Base-by-base conservation (phyloP, 2,329 filamentous ascomycete genomes). In the Pseudogymnoascus sp. region DNA sequence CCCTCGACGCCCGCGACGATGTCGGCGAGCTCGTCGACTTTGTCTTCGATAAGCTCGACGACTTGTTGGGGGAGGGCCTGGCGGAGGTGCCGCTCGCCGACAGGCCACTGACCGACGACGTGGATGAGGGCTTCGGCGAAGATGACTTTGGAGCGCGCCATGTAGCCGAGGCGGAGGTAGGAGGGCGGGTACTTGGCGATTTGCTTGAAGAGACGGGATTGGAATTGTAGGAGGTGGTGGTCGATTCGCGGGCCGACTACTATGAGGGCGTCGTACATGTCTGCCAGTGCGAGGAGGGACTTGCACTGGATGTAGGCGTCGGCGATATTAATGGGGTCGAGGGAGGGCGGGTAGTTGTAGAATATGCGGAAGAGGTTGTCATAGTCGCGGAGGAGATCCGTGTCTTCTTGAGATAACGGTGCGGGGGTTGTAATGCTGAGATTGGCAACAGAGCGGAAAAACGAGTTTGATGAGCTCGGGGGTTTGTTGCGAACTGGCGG, bases 341-440 rank as follows among this genome's bases (percentile, higher is more conserved):
- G 82, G 0, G 85, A 71, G 0, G 93, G 93, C 0, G 91, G 78
- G 72, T 95, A 90, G 73, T 97, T 96, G 80, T 97, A 97, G 78
- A 97, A 96, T 64, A 94, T 88, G 68, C 92, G 89, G 73, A 97
- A 95, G 20, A 97, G 81, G 72, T 97, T 97, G 72, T 96, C 91
- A 74, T 97, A 97, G 76, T 97, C 90, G 67, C 90, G 89, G 53
- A 97, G 80, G 20, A 91, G 82, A 65, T 95, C 90, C 68, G 90
- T 78, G 60, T 90, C 84, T 53, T 83, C 80, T 62, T 83, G 81
- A 12, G 80, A 82, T 14, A 82, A 74, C 18, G 71, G 70, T 22
- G 80, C 74, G 20, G 66, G 25, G 37, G 60, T 61, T 6, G 57
- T 62, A 6, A 84, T 73, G 18, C 81, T 78, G 65, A 96, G 82